phyloP scores from a whole-genome alignment of 2,329 filamentous ascomycete genomes.

The Aspergillus costaricaensis region DNA sequence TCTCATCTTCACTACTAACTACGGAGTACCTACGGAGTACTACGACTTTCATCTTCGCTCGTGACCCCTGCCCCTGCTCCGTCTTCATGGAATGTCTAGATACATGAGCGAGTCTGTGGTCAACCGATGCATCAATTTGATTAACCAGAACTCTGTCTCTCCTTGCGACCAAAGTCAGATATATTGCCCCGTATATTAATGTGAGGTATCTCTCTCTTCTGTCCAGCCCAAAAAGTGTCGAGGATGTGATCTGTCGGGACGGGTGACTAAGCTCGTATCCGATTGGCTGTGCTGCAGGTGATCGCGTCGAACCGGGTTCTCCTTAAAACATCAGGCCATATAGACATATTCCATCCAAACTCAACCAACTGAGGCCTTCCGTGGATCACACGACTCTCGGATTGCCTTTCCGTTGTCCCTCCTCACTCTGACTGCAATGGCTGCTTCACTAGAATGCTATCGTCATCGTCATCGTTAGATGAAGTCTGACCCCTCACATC shows the following conservation, averaged over 20 bases:
- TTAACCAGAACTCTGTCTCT: not conserved
- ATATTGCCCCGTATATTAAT: not conserved
- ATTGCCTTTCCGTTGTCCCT: not conserved
- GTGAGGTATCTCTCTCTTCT: not conserved
- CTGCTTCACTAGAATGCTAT: not conserved
- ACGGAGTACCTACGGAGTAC: too few relatives aligned
- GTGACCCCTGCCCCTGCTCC: not conserved
- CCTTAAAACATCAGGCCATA: slow-evolving; percentile 1
- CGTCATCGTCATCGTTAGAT: too few relatives aligned
- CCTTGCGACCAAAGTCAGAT: not conserved
- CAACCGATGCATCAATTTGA: not conserved
- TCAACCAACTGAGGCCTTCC: not conserved
- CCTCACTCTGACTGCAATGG: not conserved
- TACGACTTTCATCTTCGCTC: too few relatives aligned
- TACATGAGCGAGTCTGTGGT: not conserved
- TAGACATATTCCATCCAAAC: not conserved
- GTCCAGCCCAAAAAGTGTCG: too few relatives aligned
- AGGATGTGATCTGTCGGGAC: not conserved
- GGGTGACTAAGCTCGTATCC: not conserved
- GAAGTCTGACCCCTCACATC: not conserved
- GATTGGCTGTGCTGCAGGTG: not conserved
- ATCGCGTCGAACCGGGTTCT: not conserved
- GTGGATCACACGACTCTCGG: not conserved
- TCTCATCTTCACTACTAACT: not conserved
- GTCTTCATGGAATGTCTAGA: not conserved